phyloP scores from a whole-genome alignment of 768 basidiomycete genomes.

The Mrakia frigida region DNA sequence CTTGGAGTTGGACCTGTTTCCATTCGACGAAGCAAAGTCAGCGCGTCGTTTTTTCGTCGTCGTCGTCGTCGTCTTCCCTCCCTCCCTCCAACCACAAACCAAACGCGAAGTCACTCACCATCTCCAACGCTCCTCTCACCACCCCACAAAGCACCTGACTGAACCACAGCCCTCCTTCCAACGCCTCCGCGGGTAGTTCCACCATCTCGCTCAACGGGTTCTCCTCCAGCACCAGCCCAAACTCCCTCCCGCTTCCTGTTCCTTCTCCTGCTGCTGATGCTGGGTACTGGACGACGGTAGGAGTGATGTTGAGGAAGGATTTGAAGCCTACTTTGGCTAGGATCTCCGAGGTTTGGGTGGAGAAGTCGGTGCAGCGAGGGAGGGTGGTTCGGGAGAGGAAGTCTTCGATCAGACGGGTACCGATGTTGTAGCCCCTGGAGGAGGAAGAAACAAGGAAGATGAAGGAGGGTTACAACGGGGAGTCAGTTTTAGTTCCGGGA shows the following conservation, averaged over 20 bases:
- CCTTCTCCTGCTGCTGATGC: constrained; percentile 43
- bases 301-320: constrained; percentile 88
- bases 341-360: constrained; percentile 87
- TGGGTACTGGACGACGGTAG: constrained; percentile 65
- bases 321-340: constrained; percentile 96
- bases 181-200: constrained; percentile 85
- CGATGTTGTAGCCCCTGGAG: constrained; percentile 94
- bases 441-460: not conserved
- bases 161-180: constrained; percentile 93
- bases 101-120: constrained; percentile 58
- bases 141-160: constrained; percentile 95
- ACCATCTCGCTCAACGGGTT: constrained; percentile 97
- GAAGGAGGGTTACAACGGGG: not conserved
- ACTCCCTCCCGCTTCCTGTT: constrained; percentile 46
- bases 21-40: not conserved
- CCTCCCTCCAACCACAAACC: not conserved
- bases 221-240: constrained; percentile 84
- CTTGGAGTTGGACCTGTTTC: constrained; percentile 86
- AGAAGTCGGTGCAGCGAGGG: constrained; percentile 87
- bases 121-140: constrained; percentile 84
- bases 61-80: not conserved
- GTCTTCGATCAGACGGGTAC: constrained; percentile 91
- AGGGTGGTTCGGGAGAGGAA: constrained; percentile 89
- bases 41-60: not conserved
- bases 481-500: not conserved